Conservation (phyloP, 306 rosid genomes). For the Cicer arietinum region DNA sequence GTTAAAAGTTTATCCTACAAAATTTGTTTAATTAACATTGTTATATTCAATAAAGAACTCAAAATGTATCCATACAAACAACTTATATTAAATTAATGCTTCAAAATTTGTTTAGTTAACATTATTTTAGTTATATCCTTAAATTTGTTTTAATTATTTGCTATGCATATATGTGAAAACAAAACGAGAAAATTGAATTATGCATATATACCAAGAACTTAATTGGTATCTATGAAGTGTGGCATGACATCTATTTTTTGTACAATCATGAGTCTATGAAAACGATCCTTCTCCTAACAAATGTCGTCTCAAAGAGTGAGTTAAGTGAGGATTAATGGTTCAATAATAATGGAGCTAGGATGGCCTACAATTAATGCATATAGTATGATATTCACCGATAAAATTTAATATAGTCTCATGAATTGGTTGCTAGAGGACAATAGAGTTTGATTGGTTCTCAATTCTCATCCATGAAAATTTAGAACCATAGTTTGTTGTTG, state of each 20-base stretch:
- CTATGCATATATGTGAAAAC: background rate
- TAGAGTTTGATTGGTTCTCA: conserved; percentile 24
- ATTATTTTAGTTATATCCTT: too few relatives aligned
- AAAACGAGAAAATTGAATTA: background rate
- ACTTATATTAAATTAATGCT: too few relatives aligned
- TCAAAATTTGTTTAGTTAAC: too few relatives aligned
- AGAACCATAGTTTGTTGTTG: conserved; percentile 38
- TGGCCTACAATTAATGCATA: conserved; percentile 44
- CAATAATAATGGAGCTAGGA: conserved; percentile 38
- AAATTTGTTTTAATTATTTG: background rate
- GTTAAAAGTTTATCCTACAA: too few relatives aligned
- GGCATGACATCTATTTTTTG: background rate
- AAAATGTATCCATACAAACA: too few relatives aligned
- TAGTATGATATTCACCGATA: background rate
- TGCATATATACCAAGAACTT: conserved; percentile 4
- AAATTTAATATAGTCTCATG: conserved; percentile 1
- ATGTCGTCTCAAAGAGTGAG: conserved; percentile 28
- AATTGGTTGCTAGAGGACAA: conserved; percentile 34
- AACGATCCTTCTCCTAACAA: conserved; percentile 47
- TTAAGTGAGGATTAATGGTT: conserved; percentile 20
- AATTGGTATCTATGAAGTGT: conserved; percentile 7
- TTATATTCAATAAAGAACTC: too few relatives aligned
- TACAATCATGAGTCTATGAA: conserved; percentile 36
- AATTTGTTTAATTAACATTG: too few relatives aligned
- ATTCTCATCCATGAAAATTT: conserved; percentile 48